phyloP scores from a whole-genome alignment of 768 basidiomycete genomes.

The Tulasnella sp. region DNA sequence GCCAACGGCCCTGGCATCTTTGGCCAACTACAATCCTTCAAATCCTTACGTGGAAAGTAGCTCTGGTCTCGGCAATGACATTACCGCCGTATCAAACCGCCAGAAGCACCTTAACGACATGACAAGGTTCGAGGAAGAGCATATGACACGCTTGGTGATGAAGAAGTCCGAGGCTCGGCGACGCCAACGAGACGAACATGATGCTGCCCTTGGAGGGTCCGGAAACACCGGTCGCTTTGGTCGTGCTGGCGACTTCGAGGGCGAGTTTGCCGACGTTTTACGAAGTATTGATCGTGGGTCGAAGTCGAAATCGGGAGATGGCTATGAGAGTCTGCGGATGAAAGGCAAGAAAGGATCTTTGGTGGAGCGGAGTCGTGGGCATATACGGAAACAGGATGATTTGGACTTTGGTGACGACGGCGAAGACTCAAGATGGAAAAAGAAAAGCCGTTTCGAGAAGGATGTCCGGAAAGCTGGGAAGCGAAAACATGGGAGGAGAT shows the following conservation, averaged over 20 bases:
- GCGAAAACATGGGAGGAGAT: not conserved
- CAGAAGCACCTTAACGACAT: slow-evolving; percentile 79
- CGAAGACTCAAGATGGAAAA: slow-evolving; percentile 29
- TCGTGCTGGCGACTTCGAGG: slow-evolving; percentile 71
- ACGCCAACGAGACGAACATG: slow-evolving; percentile 78
- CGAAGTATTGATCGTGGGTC: slow-evolving; percentile 57
- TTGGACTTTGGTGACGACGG: slow-evolving; percentile 35
- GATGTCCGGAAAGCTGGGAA: slow-evolving; percentile 37
- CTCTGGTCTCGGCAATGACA: slow-evolving; percentile 65
- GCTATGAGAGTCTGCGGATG: slow-evolving; percentile 78
- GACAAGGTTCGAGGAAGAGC: slow-evolving; percentile 91
- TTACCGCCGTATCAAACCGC: slow-evolving; percentile 64
- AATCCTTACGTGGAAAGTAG: slow-evolving; percentile 73
- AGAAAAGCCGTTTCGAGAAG: slow-evolving; percentile 41
- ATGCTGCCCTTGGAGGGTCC: slow-evolving; percentile 81
- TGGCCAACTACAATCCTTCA: slow-evolving; percentile 56
- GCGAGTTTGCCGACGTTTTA: slow-evolving; percentile 83
- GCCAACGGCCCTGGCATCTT: slow-evolving; percentile 64
- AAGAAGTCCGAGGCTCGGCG: slow-evolving; percentile 82
- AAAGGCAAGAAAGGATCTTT: slow-evolving; percentile 65
- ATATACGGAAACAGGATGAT: slow-evolving; percentile 30
- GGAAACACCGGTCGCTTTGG: slow-evolving; percentile 57
- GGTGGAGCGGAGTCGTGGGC: slow-evolving; percentile 51
- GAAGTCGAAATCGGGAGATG: slow-evolving; percentile 58
- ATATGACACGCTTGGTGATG: slow-evolving; percentile 88